Conservation (phyloP, 257 asterid species). For the Hygrophila difformis region DNA sequence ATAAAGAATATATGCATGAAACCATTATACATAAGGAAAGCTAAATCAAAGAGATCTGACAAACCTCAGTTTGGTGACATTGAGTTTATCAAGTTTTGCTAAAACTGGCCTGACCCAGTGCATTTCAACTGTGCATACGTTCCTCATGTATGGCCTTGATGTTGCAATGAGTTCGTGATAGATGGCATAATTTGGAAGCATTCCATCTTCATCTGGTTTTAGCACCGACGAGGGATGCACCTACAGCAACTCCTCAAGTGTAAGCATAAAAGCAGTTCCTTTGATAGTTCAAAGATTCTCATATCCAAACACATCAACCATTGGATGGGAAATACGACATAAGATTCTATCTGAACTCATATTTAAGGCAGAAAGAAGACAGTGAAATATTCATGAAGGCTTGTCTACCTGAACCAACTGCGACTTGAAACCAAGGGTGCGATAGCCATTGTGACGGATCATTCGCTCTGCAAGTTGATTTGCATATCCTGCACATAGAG, state of each 20-base stretch:
- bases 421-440: constrained; percentile 80
- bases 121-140: constrained; percentile 79
- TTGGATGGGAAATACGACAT: no score
- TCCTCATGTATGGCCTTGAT: constrained; percentile 78
- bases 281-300: no score
- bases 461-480: constrained; percentile 92
- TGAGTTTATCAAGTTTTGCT: constrained; percentile 54
- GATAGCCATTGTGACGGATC: constrained; percentile 88
- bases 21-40: background rate
- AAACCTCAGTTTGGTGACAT: constrained; percentile 69
- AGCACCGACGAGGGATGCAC: constrained; percentile 84
- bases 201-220: constrained; percentile 77
- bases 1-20: no score
- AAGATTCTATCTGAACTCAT: no score
- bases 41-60: background rate
- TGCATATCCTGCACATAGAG: constrained; percentile 79
- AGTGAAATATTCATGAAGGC: background rate
- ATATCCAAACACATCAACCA: no score
- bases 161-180: constrained; percentile 84
- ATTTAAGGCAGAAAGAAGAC: no score
- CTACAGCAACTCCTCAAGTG: no score
- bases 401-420: constrained; percentile 75
- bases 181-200: constrained; percentile 71
- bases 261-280: no score
- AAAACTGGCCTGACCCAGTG: constrained; percentile 71